These are phyloP conservation scores for Fusarium chlamydosporum DNA, from an alignment of 2,329 filamentous ascomycete species.

Conservation along the genomic window DNA sequence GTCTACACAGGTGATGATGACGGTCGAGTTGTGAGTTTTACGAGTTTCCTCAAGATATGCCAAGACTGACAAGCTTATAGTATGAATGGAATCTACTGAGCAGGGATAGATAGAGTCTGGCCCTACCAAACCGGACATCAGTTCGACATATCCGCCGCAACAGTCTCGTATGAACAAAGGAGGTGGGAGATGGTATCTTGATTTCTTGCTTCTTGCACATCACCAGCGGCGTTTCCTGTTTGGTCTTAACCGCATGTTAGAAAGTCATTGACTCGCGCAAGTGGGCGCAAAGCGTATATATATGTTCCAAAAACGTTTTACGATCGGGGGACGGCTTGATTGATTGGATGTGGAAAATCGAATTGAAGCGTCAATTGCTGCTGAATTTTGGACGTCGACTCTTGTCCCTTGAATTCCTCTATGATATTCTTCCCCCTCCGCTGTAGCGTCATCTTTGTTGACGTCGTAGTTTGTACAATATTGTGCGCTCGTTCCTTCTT, in stretches of 20 bases:
- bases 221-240: conserved; percentile 32
- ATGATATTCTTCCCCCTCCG: conserved; percentile 38
- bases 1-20: conserved; percentile 97
- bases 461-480: conserved; percentile 52
- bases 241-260: conserved; percentile 37
- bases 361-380: conserved; percentile 52
- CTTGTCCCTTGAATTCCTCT: conserved; percentile 41
- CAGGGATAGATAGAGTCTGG: conserved; percentile 66
- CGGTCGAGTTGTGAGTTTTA: conserved; percentile 79
- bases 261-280: conserved; percentile 35
- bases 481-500: conserved; percentile 13
- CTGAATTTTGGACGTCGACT: conserved; percentile 28
- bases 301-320: conserved; percentile 32
- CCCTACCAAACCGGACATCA: conserved; percentile 35
- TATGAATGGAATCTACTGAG: conserved; percentile 75
- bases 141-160: conserved; percentile 38
- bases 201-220: conserved; percentile 36
- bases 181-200: conserved; percentile 13
- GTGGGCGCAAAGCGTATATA: conserved; percentile 27
- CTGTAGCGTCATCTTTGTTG: conserved; percentile 25
- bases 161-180: conserved; percentile 28
- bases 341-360: conserved; percentile 39
- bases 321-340: conserved; percentile 10
- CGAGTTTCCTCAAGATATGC: background rate
- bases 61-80: conserved; percentile 54